phyloP scores from a whole-genome alignment of 495 filamentous ascomycete species.

The Penicillium roqueforti region DNA sequence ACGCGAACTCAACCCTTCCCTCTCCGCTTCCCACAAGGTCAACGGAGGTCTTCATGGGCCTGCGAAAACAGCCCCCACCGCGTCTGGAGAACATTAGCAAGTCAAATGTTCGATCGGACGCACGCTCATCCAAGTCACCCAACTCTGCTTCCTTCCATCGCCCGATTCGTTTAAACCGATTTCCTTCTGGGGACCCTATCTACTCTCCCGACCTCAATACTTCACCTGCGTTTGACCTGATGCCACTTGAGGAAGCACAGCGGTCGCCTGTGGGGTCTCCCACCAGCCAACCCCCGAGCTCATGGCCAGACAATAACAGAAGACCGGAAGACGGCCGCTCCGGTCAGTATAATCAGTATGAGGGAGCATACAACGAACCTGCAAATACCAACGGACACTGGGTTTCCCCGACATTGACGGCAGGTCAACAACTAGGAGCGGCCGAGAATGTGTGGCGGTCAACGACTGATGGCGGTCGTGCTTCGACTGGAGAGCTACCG shows the following conservation, averaged over 20 bases:
- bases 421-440: slow-evolving; percentile 23
- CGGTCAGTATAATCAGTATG: background rate
- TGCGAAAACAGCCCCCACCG: slow-evolving; percentile 45
- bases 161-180: slow-evolving; percentile 27
- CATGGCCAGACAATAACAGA: slow-evolving; percentile 33
- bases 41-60: slow-evolving; percentile 39
- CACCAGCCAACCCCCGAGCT: slow-evolving; percentile 25
- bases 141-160: slow-evolving; percentile 31
- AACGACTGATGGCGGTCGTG: slow-evolving; percentile 3
- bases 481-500: slow-evolving; percentile 26
- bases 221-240: slow-evolving; percentile 42
- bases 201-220: slow-evolving; percentile 44
- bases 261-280: slow-evolving; percentile 37
- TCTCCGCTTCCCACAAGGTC: background rate
- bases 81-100: slow-evolving; percentile 37
- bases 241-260: slow-evolving; percentile 44
- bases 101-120: slow-evolving; percentile 29
- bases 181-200: slow-evolving; percentile 36
- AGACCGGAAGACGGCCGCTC: slow-evolving; percentile 20
- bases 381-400: slow-evolving; percentile 15
- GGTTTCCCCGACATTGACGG: slow-evolving; percentile 25
- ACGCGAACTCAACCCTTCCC: background rate
- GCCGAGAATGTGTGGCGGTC: slow-evolving; percentile 26
- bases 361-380: slow-evolving; percentile 4
- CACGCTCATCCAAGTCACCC: slow-evolving; percentile 25